Evolutionary conservation across 2,329 filamentous ascomycete genomes (phyloP).

Genomic region (Alternaria sp.): DNA sequence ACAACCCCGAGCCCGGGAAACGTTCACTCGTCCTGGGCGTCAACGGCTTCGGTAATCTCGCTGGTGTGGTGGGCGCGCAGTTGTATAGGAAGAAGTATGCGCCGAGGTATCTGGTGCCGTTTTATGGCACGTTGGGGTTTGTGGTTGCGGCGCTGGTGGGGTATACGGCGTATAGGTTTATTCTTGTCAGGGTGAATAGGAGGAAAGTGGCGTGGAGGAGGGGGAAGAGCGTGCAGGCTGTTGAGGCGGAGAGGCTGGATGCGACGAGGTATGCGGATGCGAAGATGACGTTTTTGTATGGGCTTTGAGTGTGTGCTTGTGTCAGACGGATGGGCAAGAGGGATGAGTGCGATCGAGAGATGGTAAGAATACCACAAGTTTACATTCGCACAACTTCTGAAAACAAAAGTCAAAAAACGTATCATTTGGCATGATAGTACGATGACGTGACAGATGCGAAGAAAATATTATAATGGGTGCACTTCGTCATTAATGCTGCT

Average conservation of each 20-base stretch:
- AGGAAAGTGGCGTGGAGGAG: slow-evolving; percentile 18
- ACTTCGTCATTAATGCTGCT: too few relatives aligned
- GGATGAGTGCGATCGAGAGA: too few relatives aligned
- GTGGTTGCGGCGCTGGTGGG: slow-evolving; percentile 26
- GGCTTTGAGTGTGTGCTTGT: too few relatives aligned
- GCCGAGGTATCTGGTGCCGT: slow-evolving; percentile 24
- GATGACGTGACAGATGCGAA: too few relatives aligned
- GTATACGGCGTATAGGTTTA: slow-evolving; percentile 27
- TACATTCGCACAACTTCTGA: too few relatives aligned
- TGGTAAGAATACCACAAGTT: too few relatives aligned
- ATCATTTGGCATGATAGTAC: too few relatives aligned
- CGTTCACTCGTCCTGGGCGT: slow-evolving; percentile 27
- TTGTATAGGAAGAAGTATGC: slow-evolving; percentile 25
- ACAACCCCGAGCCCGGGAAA: slow-evolving; percentile 31
- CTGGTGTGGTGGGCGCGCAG: slow-evolving; percentile 29
- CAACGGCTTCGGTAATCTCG: slow-evolving; percentile 34
- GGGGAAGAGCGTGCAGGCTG: slow-evolving; percentile 14
- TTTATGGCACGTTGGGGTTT: slow-evolving; percentile 31
- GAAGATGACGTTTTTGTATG: slow-evolving; percentile 36
- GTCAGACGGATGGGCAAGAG: too few relatives aligned
- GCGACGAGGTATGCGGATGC: slow-evolving; percentile 26
- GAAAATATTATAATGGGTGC: too few relatives aligned
- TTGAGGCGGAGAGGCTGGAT: slow-evolving; percentile 26
- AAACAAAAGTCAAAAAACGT: too few relatives aligned
- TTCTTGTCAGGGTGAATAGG: slow-evolving; percentile 21